phyloP scores from a whole-genome alignment of 2,329 filamentous ascomycete species.

The Tympanopsis confertula region DNA sequence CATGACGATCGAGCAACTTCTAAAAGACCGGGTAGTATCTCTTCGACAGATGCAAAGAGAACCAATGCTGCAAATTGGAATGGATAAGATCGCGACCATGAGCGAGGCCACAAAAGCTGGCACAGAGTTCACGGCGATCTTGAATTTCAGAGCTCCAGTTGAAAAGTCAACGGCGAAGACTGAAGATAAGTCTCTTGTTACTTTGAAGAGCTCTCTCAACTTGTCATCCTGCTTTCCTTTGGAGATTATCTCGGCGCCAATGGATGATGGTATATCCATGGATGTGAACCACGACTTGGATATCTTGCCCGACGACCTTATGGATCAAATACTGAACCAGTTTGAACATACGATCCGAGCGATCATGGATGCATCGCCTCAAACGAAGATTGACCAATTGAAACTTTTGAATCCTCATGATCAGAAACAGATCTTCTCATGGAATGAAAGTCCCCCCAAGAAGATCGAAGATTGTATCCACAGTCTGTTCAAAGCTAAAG shows the following conservation, averaged over 20 bases:
- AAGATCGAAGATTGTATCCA: constrained; percentile 3
- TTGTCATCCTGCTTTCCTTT: constrained; percentile 2
- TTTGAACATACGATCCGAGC: constrained; percentile 4
- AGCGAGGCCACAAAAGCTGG: constrained; percentile 5
- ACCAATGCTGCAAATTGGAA: constrained; percentile 3
- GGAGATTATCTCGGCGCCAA: constrained; percentile 2
- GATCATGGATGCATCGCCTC: constrained; percentile 1
- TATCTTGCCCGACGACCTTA: constrained; percentile 1
- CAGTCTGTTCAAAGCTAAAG: constrained; percentile 3
- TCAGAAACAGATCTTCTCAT: constrained; percentile 3
- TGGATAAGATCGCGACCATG: constrained; percentile 3
- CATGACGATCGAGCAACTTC: constrained; percentile 3
- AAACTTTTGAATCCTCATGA: constrained; percentile 4
- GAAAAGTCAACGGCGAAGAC: background rate
- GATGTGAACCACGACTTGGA: constrained; percentile 3
- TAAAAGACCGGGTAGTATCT: constrained; percentile 5
- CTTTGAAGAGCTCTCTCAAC: constrained; percentile 2
- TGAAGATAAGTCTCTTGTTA: constrained; percentile 1
- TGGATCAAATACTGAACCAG: constrained; percentile 4
- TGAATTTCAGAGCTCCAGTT: constrained; percentile 4
- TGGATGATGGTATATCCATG: constrained; percentile 2
- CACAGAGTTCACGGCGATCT: constrained; percentile 4
- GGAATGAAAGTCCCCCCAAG: constrained; percentile 1
- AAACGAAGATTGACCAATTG: constrained; percentile 4
- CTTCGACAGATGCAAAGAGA: constrained; percentile 4